Evolutionary conservation across 2,329 filamentous ascomycete species (phyloP), one percentile per base, ranked within the genome.

Genomic region (Conoideocrella luteorostrata): DNA sequence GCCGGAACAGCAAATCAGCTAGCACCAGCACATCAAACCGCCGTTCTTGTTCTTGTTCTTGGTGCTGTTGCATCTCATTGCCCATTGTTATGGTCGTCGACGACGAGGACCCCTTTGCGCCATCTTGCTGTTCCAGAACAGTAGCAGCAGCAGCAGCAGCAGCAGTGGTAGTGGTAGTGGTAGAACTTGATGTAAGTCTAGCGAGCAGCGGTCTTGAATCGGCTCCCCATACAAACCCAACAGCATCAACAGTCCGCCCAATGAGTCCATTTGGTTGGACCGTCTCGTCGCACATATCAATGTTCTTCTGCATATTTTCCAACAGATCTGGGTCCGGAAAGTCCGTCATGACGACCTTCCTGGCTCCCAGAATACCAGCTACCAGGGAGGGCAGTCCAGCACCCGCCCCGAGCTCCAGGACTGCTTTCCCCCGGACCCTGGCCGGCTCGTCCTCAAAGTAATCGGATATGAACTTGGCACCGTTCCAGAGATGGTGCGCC

Each of bases 401-500:
- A 12, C 88, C 91, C 3, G 91, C 90, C 38, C 91, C 91, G 20
- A 96, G 79, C 65, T 96, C 91, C 7, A 96, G 78, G 2, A 96
- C 77, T n/a, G 81, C 80, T 59, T 79, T 82, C 50, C 66, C 74
- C 12, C 66, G 57, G n/a, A 95, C 74, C 4, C 87, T 72, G 7
- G 63, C 56, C n/a, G 80, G 74, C 50, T 80, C 71, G 33, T 77
- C 68, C 65, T 95, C 88, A 46, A 96, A 80, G 65, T 89, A 89
- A 52, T 80, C 72, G 13, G 89, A 80, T 39, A 91, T 76, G 30
- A 87, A 80, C 49, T 86, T 84, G 47, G 84, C 84, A 48, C 88
- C 90, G 63, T 96, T 94, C 91, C 91, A 97, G 23, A 96, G 76
- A 51, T 86, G 77, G 64, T 96, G 88, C 13, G 88, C 90, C 78